Evolutionary conservation across 164 flowering plant species (phyloP).

Genomic region (Magnolia officinalis): DNA sequence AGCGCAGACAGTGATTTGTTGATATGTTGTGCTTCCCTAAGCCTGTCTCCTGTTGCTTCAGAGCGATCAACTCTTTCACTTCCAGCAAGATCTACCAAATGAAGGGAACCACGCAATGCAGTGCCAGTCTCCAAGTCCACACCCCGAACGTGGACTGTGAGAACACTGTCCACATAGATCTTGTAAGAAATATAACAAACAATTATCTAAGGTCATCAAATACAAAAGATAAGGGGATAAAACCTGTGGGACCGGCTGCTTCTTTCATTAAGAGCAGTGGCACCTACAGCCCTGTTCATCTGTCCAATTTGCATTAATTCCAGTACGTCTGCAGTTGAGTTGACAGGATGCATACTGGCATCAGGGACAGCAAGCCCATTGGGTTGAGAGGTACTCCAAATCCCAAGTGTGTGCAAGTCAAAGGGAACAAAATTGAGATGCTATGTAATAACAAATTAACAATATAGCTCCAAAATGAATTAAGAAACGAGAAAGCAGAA

Average conservation of each 20-base stretch:
- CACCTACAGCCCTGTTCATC: slow-evolving; percentile 82
- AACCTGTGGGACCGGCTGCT: slow-evolving; percentile 98
- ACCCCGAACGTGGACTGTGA: slow-evolving; percentile 86
- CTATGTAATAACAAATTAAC: too few relatives aligned
- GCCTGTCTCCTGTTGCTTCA: slow-evolving; percentile 87
- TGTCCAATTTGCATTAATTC: slow-evolving; percentile 71
- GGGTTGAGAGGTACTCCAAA: slow-evolving; percentile 56
- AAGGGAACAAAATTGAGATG: slow-evolving; percentile 26
- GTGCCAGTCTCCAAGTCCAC: slow-evolving; percentile 61
- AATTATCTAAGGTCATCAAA: background rate
- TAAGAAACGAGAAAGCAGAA: background rate
- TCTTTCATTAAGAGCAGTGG: slow-evolving; percentile 93
- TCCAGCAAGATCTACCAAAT: slow-evolving; percentile 96
- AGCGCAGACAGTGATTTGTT: slow-evolving; percentile 95
- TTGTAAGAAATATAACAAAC: slow-evolving; percentile 5
- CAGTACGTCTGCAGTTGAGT: slow-evolving; percentile 65
- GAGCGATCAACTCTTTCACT: slow-evolving; percentile 98
- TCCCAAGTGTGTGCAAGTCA: slow-evolving; percentile 86
- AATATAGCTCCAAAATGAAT: background rate
- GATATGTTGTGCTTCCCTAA: slow-evolving; percentile 91
- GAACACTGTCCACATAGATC: slow-evolving; percentile 51
- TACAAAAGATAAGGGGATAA: background rate
- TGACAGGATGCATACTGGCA: slow-evolving; percentile 83
- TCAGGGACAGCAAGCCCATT: slow-evolving; percentile 94
- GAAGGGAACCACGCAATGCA: slow-evolving; percentile 78